Conservation (phyloP, 352 stramenopile genomes). For the Peronospora farinosa region DNA sequence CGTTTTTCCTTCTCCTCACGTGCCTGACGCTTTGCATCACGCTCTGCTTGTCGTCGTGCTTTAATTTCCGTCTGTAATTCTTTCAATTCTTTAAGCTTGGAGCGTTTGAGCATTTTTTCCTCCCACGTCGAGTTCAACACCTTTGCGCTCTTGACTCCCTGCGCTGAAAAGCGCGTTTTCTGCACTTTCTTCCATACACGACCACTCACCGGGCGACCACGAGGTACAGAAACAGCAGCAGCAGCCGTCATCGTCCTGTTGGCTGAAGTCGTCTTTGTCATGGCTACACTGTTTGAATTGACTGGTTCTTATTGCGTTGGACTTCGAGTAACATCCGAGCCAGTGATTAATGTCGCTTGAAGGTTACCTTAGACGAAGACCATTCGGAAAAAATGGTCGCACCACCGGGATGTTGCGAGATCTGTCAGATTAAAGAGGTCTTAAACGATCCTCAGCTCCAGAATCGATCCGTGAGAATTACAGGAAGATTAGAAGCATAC, state of each 20-base stretch:
- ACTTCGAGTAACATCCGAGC: not conserved
- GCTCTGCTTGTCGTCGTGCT: constrained; percentile 55
- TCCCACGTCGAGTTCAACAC: constrained; percentile 86
- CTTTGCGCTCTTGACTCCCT: constrained; percentile 69
- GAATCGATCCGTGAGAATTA: constrained; percentile 73
- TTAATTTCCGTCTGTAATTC: constrained; percentile 81
- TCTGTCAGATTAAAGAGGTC: constrained; percentile 78
- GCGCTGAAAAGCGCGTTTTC: constrained; percentile 69
- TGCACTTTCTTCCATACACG: constrained; percentile 82
- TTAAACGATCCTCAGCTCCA: constrained; percentile 54
- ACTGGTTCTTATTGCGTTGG: constrained; percentile 20
- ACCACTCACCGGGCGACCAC: constrained; percentile 64
- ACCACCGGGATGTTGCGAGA: constrained; percentile 46
- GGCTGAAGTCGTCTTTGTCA: constrained; percentile 17
- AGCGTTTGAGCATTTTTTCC: constrained; percentile 72
- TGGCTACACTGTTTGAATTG: constrained; percentile 23
- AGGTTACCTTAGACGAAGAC: constrained; percentile 1
- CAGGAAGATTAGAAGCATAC: constrained; percentile 57
- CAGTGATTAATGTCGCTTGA: constrained; percentile 3
- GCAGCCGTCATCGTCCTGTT: constrained; percentile 13
- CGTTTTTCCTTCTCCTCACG: constrained; percentile 85
- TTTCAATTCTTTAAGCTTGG: constrained; percentile 80
- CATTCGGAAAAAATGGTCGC: constrained; percentile 12
- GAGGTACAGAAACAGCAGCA: constrained; percentile 26
- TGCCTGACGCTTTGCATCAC: constrained; percentile 64